Percentiles rank a stretch among this genome's conserved stretches.
Conservation (phyloP, 257 asterid species). For the Solanum sejunctum region DNA sequence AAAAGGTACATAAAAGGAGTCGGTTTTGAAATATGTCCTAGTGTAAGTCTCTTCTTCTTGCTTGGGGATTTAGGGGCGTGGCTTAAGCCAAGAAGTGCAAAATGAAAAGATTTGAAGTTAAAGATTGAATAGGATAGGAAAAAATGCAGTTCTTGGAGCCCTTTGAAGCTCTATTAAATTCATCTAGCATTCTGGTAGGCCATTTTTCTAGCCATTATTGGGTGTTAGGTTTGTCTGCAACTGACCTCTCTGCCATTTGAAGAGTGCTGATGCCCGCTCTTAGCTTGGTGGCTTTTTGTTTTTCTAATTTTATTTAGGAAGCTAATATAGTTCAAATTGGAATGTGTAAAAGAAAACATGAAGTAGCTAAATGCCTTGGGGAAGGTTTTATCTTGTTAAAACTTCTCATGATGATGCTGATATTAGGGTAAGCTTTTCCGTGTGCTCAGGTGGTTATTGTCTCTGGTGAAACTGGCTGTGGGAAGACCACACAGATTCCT, state of each 20-base stretch:
- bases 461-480: slow-evolving; percentile 99
- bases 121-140: not conserved
- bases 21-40: not conserved
- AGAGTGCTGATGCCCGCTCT: not conserved
- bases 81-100: not conserved
- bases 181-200: not conserved
- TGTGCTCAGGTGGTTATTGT: slow-evolving; percentile 69
- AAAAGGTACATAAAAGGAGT: not conserved
- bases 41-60: not conserved
- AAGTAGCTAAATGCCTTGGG: not conserved
- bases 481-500: slow-evolving; percentile 95
- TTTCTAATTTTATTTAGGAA: not conserved
- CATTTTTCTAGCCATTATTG: not conserved
- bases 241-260: not conserved
- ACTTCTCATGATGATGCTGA: not conserved
- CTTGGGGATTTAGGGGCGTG: not conserved
- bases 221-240: not conserved
- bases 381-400: not conserved
- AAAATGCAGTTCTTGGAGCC: not conserved
- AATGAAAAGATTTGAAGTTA: not conserved
- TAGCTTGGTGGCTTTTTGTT: not conserved
- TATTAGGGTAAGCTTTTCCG: slow-evolving; percentile 4
- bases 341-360: not conserved
- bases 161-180: not conserved
- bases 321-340: not conserved